Percentiles rank a stretch among this genome's conserved stretches.
Conservation (phyloP, 495 filamentous ascomycete genomes). For the Neurospora sp. region DNA sequence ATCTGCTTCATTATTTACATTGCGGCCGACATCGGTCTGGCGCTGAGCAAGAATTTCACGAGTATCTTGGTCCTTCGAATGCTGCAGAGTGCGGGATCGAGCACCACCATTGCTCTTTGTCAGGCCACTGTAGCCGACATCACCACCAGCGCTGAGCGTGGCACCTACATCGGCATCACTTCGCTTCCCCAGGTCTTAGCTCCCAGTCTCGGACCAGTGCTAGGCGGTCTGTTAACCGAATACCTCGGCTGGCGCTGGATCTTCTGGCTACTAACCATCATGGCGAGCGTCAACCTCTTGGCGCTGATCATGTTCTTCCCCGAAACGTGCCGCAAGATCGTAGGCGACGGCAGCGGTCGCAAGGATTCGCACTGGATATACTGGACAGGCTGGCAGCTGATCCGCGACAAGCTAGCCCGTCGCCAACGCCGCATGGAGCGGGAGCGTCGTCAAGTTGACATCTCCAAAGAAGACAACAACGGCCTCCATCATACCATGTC, state of each 20-base stretch:
- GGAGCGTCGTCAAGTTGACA: neutral
- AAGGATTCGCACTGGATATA: conserved; percentile 25
- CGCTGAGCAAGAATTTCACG: conserved; percentile 37
- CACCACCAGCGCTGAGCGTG: conserved; percentile 40
- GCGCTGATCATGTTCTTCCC: conserved; percentile 40
- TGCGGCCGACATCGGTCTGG: conserved; percentile 45
- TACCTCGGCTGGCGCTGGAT: conserved; percentile 56
- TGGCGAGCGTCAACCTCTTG: conserved; percentile 31
- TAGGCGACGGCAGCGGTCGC: conserved; percentile 52
- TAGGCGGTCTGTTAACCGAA: conserved; percentile 51
- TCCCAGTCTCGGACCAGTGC: conserved; percentile 15
- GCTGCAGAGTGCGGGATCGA: conserved; percentile 45
- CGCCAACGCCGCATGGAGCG: neutral
- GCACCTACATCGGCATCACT: conserved; percentile 33
- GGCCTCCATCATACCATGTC: neutral
- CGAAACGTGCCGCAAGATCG: conserved; percentile 53
- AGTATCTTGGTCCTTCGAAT: conserved; percentile 43
- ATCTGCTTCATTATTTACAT: conserved; percentile 46
- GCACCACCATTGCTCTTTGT: conserved; percentile 41
- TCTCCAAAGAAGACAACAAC: neutral
- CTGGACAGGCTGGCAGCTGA: conserved; percentile 26
- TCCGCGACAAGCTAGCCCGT: conserved; percentile 9
- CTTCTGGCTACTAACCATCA: conserved; percentile 58
- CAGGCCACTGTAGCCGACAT: conserved; percentile 48
- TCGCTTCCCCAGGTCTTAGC: conserved; percentile 30